Percentiles rank a stretch among this genome's conserved stretches.
phyloP scores from a whole-genome alignment of 108 stramenopile species.

The Skeletonema potamos region DNA sequence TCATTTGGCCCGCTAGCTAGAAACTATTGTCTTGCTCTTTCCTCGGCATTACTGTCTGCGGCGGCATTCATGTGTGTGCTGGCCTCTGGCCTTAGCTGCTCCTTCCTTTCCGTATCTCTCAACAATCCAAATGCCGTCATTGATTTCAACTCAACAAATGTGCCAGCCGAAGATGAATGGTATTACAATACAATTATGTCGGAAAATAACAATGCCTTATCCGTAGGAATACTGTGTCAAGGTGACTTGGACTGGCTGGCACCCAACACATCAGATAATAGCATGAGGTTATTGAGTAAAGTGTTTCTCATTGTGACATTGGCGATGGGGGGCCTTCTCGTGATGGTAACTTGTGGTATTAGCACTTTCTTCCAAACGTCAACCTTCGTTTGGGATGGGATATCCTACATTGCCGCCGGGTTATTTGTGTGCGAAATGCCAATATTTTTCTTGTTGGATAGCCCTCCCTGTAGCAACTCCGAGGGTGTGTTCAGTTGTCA shows the following conservation, averaged over 20 bases:
- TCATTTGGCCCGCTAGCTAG: neutral
- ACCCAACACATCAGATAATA: conserved; percentile 1
- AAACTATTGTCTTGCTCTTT: neutral
- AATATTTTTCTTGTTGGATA: conserved; percentile 22
- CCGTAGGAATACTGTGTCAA: conserved; percentile 1
- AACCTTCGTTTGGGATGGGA: conserved; percentile 15
- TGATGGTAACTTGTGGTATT: conserved; percentile 8
- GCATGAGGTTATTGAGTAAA: conserved; percentile 6
- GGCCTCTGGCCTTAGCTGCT: neutral
- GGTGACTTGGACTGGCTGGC: neutral
- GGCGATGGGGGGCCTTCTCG: neutral
- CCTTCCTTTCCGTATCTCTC: neutral
- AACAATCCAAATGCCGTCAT: neutral
- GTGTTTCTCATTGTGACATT: conserved; percentile 18
- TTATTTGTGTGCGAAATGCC: conserved; percentile 21
- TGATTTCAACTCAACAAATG: neutral
- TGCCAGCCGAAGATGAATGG: neutral
- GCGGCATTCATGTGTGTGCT: neutral
- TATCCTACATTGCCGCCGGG: conserved; percentile 11
- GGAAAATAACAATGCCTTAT: neutral
- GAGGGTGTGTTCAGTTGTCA: conserved; percentile 5
- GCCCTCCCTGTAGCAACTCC: conserved; percentile 6
- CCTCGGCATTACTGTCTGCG: neutral
- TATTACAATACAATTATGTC: neutral
- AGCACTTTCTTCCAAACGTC: conserved; percentile 17